Base-by-base conservation (phyloP, 2,329 filamentous ascomycete genomes). In the Trichoderma oligosporum region DNA sequence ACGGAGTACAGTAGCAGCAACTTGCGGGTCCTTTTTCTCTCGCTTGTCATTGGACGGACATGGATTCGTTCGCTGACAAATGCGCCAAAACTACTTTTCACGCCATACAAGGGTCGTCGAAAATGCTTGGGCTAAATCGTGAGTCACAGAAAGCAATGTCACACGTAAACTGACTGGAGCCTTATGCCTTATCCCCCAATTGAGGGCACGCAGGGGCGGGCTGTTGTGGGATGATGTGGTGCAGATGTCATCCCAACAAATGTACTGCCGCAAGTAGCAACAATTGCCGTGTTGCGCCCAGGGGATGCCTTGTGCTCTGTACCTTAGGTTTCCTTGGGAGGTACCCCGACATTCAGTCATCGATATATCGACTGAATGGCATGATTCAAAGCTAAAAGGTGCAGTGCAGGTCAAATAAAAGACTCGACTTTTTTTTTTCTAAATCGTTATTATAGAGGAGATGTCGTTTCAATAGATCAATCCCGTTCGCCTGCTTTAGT, bases 91-190 rank as follows among this genome's bases (percentile, higher is more conserved):
- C 38, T 14, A 8, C 18, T 8, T 14, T 16, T 20, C 8, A 24
- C 36, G 48, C 48, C 38, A 52, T n/a, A 36, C 36, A 31, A 25
- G 33, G 9, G 33, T 20, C 9, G 18, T 31, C 46, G 46, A 46
- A 31, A 46, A 22, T 46, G 39, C 5, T 36, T 39, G 45, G 41
- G 29, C 12, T 29, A 39, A 11, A 35, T 9, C 27, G 52, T 55
- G 52, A 55, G 52, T 55, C 52, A 55, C 41, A 55, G 51, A 36
- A 22, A 27, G 52, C 52, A 45, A 31, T 41, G 29, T 54, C 39
- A 29, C 22, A 55, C 52, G 52, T 55, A 45, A 46, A 55, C 52
- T 20, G 20, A 39, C 41, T 46, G 52, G 41, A 55, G 52, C 52
- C 52, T 55, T 55, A 29, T 20, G 6, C 41, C 29, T 9, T 35